A percentile compares a stretch with the other conserved stretches of the same genome.
These are phyloP conservation scores for Candida schatavii DNA, from an alignment of 805 yeast genomes.

Conservation along the genomic window DNA sequence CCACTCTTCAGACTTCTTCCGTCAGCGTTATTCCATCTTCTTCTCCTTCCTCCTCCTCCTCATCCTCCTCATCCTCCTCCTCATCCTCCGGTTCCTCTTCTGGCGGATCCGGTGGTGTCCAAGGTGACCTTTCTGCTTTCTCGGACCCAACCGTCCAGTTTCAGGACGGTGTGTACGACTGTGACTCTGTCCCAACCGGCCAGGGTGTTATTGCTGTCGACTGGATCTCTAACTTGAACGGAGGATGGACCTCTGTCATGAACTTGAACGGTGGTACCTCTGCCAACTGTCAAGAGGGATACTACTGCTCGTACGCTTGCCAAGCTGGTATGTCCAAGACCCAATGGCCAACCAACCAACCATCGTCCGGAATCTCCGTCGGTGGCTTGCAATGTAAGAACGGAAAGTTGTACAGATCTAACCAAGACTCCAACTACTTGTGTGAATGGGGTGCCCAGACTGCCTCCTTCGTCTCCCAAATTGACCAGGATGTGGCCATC, in stretches of 20 bases:
- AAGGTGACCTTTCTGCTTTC: slow-evolving; percentile 62
- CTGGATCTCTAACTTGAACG: slow-evolving; percentile 45
- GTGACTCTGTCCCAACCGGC: slow-evolving; percentile 73
- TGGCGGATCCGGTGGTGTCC: slow-evolving; percentile 32
- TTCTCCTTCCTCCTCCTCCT: slow-evolving; percentile 8
- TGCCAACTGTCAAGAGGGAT: slow-evolving; percentile 78
- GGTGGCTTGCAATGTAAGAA: slow-evolving; percentile 88
- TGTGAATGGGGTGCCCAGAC: slow-evolving; percentile 84
- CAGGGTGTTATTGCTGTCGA: slow-evolving; percentile 79
- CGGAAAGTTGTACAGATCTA: slow-evolving; percentile 83
- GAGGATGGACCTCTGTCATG: slow-evolving; percentile 82
- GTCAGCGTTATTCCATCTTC: slow-evolving; percentile 8
- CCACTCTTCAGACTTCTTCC: slow-evolving; percentile 10
- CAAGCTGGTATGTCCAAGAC: slow-evolving; percentile 99
- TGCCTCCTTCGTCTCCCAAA: slow-evolving; percentile 66
- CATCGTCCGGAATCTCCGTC: slow-evolving; percentile 81
- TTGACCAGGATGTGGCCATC: slow-evolving; percentile 69
- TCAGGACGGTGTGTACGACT: slow-evolving; percentile 67
- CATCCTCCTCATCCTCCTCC: slow-evolving; percentile 10
- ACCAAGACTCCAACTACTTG: slow-evolving; percentile 60
- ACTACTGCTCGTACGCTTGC: slow-evolving; percentile 96
- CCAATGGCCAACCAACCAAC: slow-evolving; percentile 93
- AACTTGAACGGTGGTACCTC: slow-evolving; percentile 58
- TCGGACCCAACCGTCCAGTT: slow-evolving; percentile 58
- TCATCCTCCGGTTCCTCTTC: slow-evolving; percentile 17